Evolutionary conservation across 345 rosid species (phyloP), one percentile per base, ranked within the genome.

Genomic region (Nasturtium officinale): DNA sequence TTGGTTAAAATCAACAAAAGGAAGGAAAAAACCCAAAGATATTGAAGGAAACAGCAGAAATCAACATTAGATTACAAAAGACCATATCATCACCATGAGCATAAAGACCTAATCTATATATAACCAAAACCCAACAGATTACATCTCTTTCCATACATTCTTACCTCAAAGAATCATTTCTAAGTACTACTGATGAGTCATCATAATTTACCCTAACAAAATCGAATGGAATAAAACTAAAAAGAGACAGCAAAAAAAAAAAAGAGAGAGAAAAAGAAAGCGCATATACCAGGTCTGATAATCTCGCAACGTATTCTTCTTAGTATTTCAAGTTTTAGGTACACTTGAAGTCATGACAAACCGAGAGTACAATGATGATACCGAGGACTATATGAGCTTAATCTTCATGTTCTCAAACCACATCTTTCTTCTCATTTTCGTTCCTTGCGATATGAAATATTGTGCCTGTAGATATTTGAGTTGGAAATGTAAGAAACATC

Each of bases 401-500:
- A 89, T 81, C 78, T 89, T 87, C 91, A 89, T 89, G 91, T 89
- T 89, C 81, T 86, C 87, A 55, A 84, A 69, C 91, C 94, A 87
- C 94, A 88, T 86, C 81, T 83, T 88, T 63, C 91, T 82, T 78
- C 82, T 84, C 26, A 88, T 84, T 75, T 86, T 79, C 21, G 91
- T 86, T 75, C 94, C 91, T 58, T 83, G 87, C 25, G 84, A 85
- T 78, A 89, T 81, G 79, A 88, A 88, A 72, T 86, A 91, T 82
- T 88, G 94, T 15, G 94, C 94, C 94, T 88, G 81, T 26, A 48
- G 25, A 57, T 65, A 47, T 54, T 29, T 17, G 18, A 63, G 25
- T 18, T 7, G 10, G 15, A 48, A 25, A 40, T 6, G 9, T 30
- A 61, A 33, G 6, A 66, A n/a, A n/a, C n/a, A n/a, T n/a, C n/a